Base-by-base conservation (phyloP, 2,329 filamentous ascomycete genomes). In the Aspergillus tubingensis region DNA sequence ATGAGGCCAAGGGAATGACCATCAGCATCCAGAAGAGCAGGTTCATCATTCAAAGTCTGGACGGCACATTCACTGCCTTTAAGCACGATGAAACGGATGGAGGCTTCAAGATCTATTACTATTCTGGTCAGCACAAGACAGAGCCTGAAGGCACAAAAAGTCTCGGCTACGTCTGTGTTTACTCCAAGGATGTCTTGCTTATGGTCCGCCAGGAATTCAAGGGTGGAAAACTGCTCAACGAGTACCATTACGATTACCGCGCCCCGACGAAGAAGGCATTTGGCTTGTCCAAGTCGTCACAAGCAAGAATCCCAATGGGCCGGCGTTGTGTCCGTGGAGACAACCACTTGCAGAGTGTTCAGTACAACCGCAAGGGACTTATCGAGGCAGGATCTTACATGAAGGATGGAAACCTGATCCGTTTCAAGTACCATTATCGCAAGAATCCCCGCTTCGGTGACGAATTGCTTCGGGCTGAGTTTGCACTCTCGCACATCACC, bases 381-480 rank as follows among this genome's bases (percentile, higher is more conserved):
- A 77, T 85, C 47, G 77, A 82, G 53, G 80, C 78, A 8, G 83
- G 83, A 10, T 85, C 82, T 2, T 84, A 83, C 66, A 76, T 84
- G 62, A 81, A 79, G 58, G 79, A 84, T 60, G 78, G 77, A 2
- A 85, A 83, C 59, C 67, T 83, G 10, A 76, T 84, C 15, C 78
- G 80, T 15, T 85, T 85, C 76, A 81, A 81, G 61, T 83, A 82
- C 58, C 79, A 81, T 63, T 85, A 86, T 67, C 80, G 83, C 47
- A 82, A 83, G 66, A 81, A 81, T 58, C 79, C 82, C 11, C 80
- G 78, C 38, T 83, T 82, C 59, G 81, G 81, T 23, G 83, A 84
- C 66, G 83, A 85, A 60, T 74, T 86, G n/a, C 76, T 86, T 2
- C 78, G 83, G 51, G 83, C 82, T 0, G 83, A 85, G 61, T 85